Evolutionary conservation across 768 basidiomycete species (phyloP), one percentile per base, ranked within the genome.

Genomic region (Xanthoconium stramineum): DNA sequence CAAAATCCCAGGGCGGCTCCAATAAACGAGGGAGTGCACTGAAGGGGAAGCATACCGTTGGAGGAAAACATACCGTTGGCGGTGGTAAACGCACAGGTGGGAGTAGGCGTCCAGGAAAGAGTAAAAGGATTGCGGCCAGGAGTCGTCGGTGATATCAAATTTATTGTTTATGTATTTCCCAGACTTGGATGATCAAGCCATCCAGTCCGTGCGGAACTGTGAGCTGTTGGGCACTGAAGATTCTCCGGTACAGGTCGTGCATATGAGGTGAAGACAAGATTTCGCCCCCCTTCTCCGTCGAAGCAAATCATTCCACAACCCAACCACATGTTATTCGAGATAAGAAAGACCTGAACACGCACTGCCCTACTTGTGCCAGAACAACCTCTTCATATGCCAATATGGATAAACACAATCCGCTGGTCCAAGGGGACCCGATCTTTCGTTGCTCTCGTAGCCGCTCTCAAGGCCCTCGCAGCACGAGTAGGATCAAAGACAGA

Each of bases 21-120:
- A 61, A 55, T 47, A 70, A 75, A n/a, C 71, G 70, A 51, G 59
- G 69, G 8, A 65, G 62, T 32, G 69, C 73, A 8, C 72, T 74
- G 11, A 74, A 72, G 12, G 68, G 64, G n/a, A 80, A 80, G 50
- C 73, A 81, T 45, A 77, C 75, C 9, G 82, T 12, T 1, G 57
- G 47, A 45, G 57, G 57, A 1, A 57, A 62, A 44, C 60, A 35
- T 35, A 12, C 40, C 6, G 24, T 38, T 0, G 49, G 59, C 2
- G 50, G 60, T 3, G 57, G 50, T 1, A 67, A 65, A 59, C 62
- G 61, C n/a, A 61, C 71, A 6, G 72, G 74, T 35, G 74, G 73
- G 13, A 70, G 67, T 28, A 81, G 81, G 53, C 76, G 87, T 35
- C 80, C 78, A 13, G 87, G 87, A 3, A 89, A 86, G 70, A 77